A percentile compares a stretch with the other conserved stretches of the same genome.
Conservation (phyloP, 2,329 filamentous ascomycete genomes). For the Zelopaecilomyces penicillatus region DNA sequence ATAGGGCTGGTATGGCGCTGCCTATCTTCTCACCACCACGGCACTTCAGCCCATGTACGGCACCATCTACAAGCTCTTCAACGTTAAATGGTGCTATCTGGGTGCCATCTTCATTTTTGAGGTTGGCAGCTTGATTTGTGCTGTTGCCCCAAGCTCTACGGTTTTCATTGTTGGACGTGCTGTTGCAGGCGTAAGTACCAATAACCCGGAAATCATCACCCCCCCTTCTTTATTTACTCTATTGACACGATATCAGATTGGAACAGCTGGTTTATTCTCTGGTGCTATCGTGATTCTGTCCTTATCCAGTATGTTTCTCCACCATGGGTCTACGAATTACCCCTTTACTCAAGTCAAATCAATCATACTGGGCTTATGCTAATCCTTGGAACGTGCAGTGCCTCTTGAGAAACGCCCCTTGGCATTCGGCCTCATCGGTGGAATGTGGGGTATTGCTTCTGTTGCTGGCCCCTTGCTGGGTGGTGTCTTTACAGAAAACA, state of each 20-base stretch:
- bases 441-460: slow-evolving; percentile 47
- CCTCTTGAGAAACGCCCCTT: slow-evolving; percentile 46
- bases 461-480: slow-evolving; percentile 43
- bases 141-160: slow-evolving; percentile 35
- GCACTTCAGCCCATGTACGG: slow-evolving; percentile 43
- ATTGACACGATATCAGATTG: slow-evolving; percentile 26
- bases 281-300: slow-evolving; percentile 41
- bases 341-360: not conserved
- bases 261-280: slow-evolving; percentile 42
- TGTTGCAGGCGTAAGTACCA: slow-evolving; percentile 33
- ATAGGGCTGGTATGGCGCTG: slow-evolving; percentile 41
- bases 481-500: slow-evolving; percentile 40
- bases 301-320: slow-evolving; percentile 25
- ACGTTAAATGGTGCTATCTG: slow-evolving; percentile 39
- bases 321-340: not conserved
- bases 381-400: slow-evolving; percentile 20
- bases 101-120: slow-evolving; percentile 34
- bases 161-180: slow-evolving; percentile 45
- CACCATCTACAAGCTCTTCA: slow-evolving; percentile 41
- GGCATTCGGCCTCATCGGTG: slow-evolving; percentile 46
- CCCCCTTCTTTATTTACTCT: not conserved
- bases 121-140: slow-evolving; percentile 35
- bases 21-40: slow-evolving; percentile 41
- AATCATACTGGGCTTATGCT: slow-evolving; percentile 1
- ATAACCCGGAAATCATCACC: too few relatives aligned